Evolutionary conservation across 2,329 filamentous ascomycete species (phyloP), one percentile per base, ranked within the genome.

Genomic region (Penicillium olsonii): DNA sequence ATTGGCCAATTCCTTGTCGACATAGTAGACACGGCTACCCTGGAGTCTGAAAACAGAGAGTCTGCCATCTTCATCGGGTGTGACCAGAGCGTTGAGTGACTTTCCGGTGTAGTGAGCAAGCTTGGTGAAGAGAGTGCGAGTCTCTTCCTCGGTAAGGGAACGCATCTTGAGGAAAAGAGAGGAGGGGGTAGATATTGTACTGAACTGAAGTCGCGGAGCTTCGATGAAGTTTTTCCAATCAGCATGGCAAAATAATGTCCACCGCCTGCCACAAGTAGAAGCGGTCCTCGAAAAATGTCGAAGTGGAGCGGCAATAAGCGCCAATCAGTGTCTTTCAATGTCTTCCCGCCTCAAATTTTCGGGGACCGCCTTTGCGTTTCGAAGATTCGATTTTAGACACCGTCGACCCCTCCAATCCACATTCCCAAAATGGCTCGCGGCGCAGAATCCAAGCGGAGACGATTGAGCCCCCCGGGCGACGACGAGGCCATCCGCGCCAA

Each of bases 41-140:
- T 92, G 85, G 46, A 95, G 79, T 48, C 90, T 87, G 72, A 96
- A 95, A 54, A 95, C 90, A 72, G 29, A 42, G 37, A 27, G 19
- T 1, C 37, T n/a, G 55, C 85, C 82, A 63, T 81, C 83, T 73
- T 85, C 80, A 65, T 87, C 82, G 53, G 88, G 77, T 33, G 45
- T 42, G 22, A 47, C 41, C 5, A 47, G 45, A 24, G 45, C 22
- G 15, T 47, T 47, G 10, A 47, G 31, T 26, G 37, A 42, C 22
- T 39, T 38, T 60, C 92, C 91, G 19, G 89, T 94, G 78, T 97
- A 99, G 72, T 91, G 89, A 50, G 94, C 94, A 34, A 99, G 84
- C 78, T 97, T 96, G 62, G 87, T 83, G 73, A 96, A 95, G 63
- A 96, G 84, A 1, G 87, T 88, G 70, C 88, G 68, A 9, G 74